Evolutionary conservation across 1,139 yeast genomes (phyloP), one percentile per base, ranked within the genome.

Genomic region (Geotrichum aggregatum): DNA sequence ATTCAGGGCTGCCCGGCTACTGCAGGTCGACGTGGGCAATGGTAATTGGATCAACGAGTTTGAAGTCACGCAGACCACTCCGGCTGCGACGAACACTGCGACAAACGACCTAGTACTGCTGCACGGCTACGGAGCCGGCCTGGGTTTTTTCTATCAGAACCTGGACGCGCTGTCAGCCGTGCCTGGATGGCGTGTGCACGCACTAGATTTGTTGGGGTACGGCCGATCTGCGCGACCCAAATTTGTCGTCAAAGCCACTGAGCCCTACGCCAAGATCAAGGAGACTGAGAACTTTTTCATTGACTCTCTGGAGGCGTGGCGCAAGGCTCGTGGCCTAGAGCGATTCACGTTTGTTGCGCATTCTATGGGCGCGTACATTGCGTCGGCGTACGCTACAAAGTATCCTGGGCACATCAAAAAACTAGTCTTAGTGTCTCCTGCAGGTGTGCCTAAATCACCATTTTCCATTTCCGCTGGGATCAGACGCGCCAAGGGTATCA

Each of bases 71-170:
- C 64, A 66, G 7, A 54, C 56, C 11, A 10, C 19, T 10, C 14
- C 19, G 14, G 59, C 24, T 63, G 35, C 3, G n/a, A n/a, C n/a
- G n/a, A n/a, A n/a, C n/a, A n/a, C n/a, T n/a, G n/a, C n/a, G n/a
- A n/a, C n/a, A n/a, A 47, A 51, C 21, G 46, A 51, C 19, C 61
- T 84, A 22, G 88, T 89, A 3, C 74, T 92, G 61, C 63, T 92
- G 14, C 98, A 92, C 65, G 98, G 98, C 0, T 89, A 87, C 67
- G 96, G 95, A 0, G 95, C 98, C 0, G 84, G 95, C 0, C 75
- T 85, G 14, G 92, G 94, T 21, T 85, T 92, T 64, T 92, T 82
- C 71, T 89, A 88, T 59, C 74, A 89, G 52, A 91, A 87, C 63
- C 80, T 88, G 58, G 80, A 77, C 49, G 78, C 62, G 41, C 72